These are phyloP conservation scores for Amesomyces nigricolor DNA, from an alignment of 2,329 filamentous ascomycete genomes.

Conservation along the genomic window DNA sequence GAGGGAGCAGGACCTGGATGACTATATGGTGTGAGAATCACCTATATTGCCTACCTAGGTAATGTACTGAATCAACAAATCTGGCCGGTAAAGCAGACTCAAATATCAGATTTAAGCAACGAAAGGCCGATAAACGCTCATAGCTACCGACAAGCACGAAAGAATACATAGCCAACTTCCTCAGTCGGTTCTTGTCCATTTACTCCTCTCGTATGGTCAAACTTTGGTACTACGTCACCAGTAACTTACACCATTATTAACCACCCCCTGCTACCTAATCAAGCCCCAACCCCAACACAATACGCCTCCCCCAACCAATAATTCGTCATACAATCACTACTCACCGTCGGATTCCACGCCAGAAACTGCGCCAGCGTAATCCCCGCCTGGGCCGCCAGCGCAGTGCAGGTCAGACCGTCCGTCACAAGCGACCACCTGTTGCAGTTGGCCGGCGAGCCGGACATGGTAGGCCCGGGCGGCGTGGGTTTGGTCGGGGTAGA, in stretches of 20 bases:
- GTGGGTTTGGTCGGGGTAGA: too few species aligned
- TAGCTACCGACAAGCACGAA: too few species aligned
- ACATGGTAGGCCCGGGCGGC: not conserved
- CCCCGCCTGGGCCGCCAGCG: not conserved
- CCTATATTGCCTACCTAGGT: not conserved
- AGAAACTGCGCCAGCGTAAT: slow-evolving; percentile 1
- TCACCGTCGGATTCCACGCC: slow-evolving; percentile 10
- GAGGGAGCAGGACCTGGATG: not conserved
- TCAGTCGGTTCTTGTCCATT: too few species aligned
- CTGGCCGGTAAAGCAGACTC: not conserved
- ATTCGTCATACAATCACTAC: slow-evolving; percentile 4
- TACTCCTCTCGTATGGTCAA: too few species aligned
- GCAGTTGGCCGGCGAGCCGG: slow-evolving; percentile 2
- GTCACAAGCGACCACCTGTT: slow-evolving; percentile 1
- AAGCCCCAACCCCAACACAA: slow-evolving; percentile 1
- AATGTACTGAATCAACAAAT: not conserved
- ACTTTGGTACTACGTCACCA: too few species aligned
- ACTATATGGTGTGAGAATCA: slow-evolving; percentile 3
- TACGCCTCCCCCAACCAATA: slow-evolving; percentile 9
- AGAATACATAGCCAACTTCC: too few species aligned
- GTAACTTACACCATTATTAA: too few species aligned
- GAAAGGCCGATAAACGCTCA: too few species aligned
- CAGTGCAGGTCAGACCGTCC: not conserved
- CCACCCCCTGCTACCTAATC: too few species aligned
- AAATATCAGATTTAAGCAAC: too few species aligned